These are phyloP conservation scores for Endogone sp. DNA, from an alignment of 192 early-diverging fungal species.

Conservation along the genomic window DNA sequence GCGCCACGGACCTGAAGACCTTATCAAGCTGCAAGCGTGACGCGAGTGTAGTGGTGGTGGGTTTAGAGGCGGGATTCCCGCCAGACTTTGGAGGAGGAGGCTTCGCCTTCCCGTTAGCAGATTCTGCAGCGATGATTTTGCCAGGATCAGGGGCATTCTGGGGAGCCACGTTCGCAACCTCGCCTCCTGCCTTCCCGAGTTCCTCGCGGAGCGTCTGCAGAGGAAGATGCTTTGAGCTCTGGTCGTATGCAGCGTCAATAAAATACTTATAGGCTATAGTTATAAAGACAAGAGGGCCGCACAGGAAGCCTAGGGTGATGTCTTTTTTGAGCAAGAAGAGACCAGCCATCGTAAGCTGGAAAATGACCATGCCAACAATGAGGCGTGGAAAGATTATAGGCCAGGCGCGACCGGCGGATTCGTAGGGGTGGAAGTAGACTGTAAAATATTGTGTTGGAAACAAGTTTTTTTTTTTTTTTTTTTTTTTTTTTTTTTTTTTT, in stretches of 20 bases:
- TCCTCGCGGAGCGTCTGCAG: constrained; percentile 33
- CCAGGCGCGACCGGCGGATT: constrained; percentile 68
- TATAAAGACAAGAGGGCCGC: constrained; percentile 40
- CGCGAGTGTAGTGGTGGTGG: too few relatives aligned
- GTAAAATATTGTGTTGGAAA: not conserved
- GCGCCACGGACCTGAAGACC: not conserved
- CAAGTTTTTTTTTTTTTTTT: too few relatives aligned
- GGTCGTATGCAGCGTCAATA: constrained; percentile 37
- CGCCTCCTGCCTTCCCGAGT: not conserved
- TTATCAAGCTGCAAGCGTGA: not conserved
- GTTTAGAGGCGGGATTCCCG: not conserved
- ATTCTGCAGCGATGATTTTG: not conserved
- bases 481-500: not conserved
- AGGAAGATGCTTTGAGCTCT: constrained; percentile 40
- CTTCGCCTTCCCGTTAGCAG: not conserved
- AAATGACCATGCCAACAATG: constrained; percentile 60
- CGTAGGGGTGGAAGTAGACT: constrained; percentile 75
- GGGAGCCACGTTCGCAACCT: not conserved
- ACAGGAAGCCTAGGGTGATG: constrained; percentile 34
- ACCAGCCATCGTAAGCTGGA: constrained; percentile 59
- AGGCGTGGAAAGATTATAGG: constrained; percentile 68
- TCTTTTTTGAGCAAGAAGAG: constrained; percentile 55
- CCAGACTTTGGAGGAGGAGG: too few relatives aligned
- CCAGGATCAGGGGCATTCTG: not conserved
- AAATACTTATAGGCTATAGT: constrained; percentile 42